Base-by-base conservation (phyloP, 1,284 basidiomycete species). In the Moesziomyces sp. region DNA sequence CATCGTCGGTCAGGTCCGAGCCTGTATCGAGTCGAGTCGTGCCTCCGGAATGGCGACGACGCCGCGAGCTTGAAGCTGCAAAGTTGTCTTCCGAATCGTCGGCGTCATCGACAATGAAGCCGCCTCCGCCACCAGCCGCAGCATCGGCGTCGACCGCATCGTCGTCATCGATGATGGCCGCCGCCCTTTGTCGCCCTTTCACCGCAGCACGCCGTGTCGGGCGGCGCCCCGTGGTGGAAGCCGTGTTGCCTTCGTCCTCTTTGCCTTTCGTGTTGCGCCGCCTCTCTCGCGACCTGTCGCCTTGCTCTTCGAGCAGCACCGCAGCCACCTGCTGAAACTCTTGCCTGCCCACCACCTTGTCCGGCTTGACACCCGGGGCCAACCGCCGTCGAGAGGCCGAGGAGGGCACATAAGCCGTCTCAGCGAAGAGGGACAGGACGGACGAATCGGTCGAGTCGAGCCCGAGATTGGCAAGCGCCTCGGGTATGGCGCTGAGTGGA, bases 261-360 rank as follows among this genome's bases (percentile, higher is more conserved):
- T 53, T 3, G 50, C 47, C 11, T 28, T 38, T 44, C 35, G 51
- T 13, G 24, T 35, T 46, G 30, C 30, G 30, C 30, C 45, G 13
- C 26, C 23, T 30, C 46, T 45, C 23, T 47, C 43, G 8, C 0
- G 8, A 40, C 38, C 33, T 51, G 49, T 38, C 33, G 19, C n/a
- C 28, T 52, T 28, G 40, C 44, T 74, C 58, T 9, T 62, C 52
- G 5, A 78, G 18, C 13, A 78, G 45, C 9, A 78, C 46, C 13
- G 54, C 58, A 4, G 63, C 74, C 3, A 78, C 71, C 42, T 76
- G 70, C 26, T 66, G 61, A 30, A 78, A 78, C 57, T 76, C 71
- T 24, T 66, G 49, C n/a, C 73, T 50, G 1, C 70, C 68, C 1
- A 78, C 70, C 30, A 73, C 74, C 40, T 76, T 78, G 49, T 76